Base-by-base conservation (phyloP, 495 filamentous ascomycete genomes). In the Friedmanniomyces simplex region DNA sequence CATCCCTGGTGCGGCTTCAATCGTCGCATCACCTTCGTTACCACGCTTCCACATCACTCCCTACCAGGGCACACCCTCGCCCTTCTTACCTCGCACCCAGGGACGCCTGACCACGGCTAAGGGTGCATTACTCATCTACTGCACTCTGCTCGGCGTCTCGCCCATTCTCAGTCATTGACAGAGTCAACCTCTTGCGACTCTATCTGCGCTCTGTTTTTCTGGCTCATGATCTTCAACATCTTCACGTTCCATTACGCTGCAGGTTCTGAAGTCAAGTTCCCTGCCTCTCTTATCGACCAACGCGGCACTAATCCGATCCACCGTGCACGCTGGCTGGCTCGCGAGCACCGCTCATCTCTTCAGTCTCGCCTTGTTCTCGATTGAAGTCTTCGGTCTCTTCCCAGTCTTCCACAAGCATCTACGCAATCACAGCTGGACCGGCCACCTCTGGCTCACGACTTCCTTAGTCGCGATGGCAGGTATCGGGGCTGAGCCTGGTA, bases 161-260 rank as follows among this genome's bases (percentile, higher is more conserved):
- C 93, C 93, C 0, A 97, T 98, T 60, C 77, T 97, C 34, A 95
- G 69, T 95, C 89, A 2, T 78, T 98, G 14, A 97, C 93, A 0
- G 83, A 83, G 34, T 96, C 90, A 6, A 96, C 90, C 5, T 86
- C 86, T 18, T 82, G 77, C 28, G 93, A 98, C 74, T 89, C 84
- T 25, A 97, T 98, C 61, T 98, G 94, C 93, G 88, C 93, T n/a
- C 85, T 98, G 76, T 89, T 86, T 61, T 88, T 84, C 70, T 94
- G 88, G 84, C 77, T 98, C 47, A 80, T 98, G 66, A 80, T 87
- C 57, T 90, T 96, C 72, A 97, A 98, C 71, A 87, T 96, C 63
- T 89, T 95, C 69, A 95, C 93, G 67, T 95, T 96, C 68, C 91
- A 98, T 73, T 97, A 97, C 65, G 85, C 89, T 25, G 83, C 82